Evolutionary conservation across 2,329 filamentous ascomycete species (phyloP).

Genomic region (Claviceps quebecensis): DNA sequence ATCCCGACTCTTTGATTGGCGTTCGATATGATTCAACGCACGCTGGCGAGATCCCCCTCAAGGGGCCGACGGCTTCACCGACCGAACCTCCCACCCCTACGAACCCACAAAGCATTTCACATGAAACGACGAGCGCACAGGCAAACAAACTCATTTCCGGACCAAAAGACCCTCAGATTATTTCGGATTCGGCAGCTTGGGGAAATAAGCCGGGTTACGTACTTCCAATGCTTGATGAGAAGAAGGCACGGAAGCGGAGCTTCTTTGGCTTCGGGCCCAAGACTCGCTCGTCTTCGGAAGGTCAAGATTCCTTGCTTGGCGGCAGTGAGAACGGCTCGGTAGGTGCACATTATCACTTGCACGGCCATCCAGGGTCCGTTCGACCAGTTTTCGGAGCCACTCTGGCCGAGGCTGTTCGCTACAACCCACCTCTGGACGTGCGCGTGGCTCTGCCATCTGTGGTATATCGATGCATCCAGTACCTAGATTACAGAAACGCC

Average conservation of each 20-base stretch:
- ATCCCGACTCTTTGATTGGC: conserved; percentile 37
- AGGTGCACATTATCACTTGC: conserved; percentile 20
- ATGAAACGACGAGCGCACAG: conserved; percentile 25
- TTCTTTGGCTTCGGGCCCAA: conserved; percentile 57
- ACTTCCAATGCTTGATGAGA: conserved; percentile 50
- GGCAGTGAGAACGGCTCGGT: conserved; percentile 32
- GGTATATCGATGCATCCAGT: conserved; percentile 90
- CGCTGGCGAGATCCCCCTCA: conserved; percentile 36
- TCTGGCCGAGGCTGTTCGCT: conserved; percentile 73
- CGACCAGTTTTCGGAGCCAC: conserved; percentile 74
- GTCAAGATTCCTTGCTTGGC: conserved; percentile 40
- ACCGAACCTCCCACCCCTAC: conserved; percentile 20
- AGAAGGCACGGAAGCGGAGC: conserved; percentile 67
- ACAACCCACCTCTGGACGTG: conserved; percentile 58
- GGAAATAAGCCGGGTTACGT: conserved; percentile 55
- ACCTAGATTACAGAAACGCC: conserved; percentile 71
- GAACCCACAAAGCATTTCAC: conserved; percentile 17
- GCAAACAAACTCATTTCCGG: conserved; percentile 54
- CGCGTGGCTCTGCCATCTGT: conserved; percentile 74
- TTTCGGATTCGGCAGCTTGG: conserved; percentile 73
- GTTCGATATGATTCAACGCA: conserved; percentile 44
- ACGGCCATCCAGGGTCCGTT: conserved; percentile 37
- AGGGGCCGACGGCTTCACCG: conserved; percentile 18
- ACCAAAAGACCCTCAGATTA: conserved; percentile 71
- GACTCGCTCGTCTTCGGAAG: conserved; percentile 42